Base-by-base conservation (phyloP, 108 stramenopile genomes). In the Mayamaea pseudoterrestris region DNA sequence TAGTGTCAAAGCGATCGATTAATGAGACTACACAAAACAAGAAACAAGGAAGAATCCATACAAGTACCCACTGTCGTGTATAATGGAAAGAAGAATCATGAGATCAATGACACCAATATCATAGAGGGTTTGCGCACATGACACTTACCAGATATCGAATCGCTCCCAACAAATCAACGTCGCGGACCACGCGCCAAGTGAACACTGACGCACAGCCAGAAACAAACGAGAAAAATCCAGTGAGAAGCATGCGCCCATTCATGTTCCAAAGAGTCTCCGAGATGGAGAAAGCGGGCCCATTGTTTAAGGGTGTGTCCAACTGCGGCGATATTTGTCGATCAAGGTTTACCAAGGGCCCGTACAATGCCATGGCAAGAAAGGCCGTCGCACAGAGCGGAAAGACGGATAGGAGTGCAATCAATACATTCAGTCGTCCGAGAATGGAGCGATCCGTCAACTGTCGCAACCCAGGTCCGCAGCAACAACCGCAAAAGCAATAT, bases 111-210 rank as follows among this genome's bases (percentile, higher is more conserved):
- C 28, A 61, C 68, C 59, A 50, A 65, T 1, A 69, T 55, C 5
- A 54, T 64, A 53, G 54, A 8, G 32, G 12, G 32, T 12, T 11
- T 11, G 32, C 32, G 74, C 77, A 86, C 18, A 75, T 60, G 31
- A 80, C 30, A 12, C 47, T 47, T 44, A 44, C 24, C 44, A 83
- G 57, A 36, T 69, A 89, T 11, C 79, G 67, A 55, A 83, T 72
- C 18, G 73, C 68, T 14, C 73, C 72, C 21, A 78, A 50, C 27
- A 89, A 30, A 63, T 89, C 80, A 13, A 89, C 80, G 24, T 77
- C 58, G 43, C 64, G 61, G 8, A 89, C 55, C 1, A 71, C 71
- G 9, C 71, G 61, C 34, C 73, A 57, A 0, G 79, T 73, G 29
- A 77, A 51, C 30, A 70, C 45, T 6, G 63, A 68, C 7, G 68